Conservation (phyloP, 2,329 filamentous ascomycete genomes). For the Thermomyces lanuginosus region DNA sequence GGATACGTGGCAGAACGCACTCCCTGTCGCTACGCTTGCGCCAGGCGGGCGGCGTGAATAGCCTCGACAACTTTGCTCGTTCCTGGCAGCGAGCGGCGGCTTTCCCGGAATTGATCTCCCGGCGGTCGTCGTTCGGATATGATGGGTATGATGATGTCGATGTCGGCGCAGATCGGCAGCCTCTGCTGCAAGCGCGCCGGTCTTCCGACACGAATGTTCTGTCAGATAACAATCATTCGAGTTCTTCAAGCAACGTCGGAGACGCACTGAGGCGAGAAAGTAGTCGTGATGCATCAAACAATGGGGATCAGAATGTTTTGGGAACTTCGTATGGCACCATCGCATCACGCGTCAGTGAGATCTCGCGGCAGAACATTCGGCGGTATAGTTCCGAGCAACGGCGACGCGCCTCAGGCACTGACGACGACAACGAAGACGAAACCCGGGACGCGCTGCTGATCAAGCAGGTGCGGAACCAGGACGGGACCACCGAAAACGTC, state of each 20-base stretch:
- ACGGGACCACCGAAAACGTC: conserved; percentile 67
- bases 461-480: conserved; percentile 69
- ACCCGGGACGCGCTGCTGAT: conserved; percentile 61
- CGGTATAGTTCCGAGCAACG: too few relatives aligned
- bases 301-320: too few relatives aligned
- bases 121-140: conserved; percentile 56
- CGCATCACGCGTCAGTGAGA: conserved; percentile 39
- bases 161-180: conserved; percentile 8
- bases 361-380: conserved; percentile 41
- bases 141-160: conserved; percentile 35
- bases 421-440: too few relatives aligned
- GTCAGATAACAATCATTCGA: conserved; percentile 3
- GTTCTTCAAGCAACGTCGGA: conserved; percentile 4
- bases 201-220: too few relatives aligned
- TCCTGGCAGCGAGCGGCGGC: conserved; percentile 83
- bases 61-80: conserved; percentile 79
- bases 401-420: too few relatives aligned
- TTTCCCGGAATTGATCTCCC: conserved; percentile 75
- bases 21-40: conserved; percentile 32
- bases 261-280: too few relatives aligned
- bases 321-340: conserved; percentile 46
- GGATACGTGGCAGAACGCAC: conserved; percentile 12
- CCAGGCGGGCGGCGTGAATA: conserved; percentile 80
- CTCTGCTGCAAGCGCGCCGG: conserved; percentile 1
- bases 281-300: too few relatives aligned